Evolutionary conservation across 2,329 filamentous ascomycete genomes (phyloP).

Genomic region (Monosporascus sp.): DNA sequence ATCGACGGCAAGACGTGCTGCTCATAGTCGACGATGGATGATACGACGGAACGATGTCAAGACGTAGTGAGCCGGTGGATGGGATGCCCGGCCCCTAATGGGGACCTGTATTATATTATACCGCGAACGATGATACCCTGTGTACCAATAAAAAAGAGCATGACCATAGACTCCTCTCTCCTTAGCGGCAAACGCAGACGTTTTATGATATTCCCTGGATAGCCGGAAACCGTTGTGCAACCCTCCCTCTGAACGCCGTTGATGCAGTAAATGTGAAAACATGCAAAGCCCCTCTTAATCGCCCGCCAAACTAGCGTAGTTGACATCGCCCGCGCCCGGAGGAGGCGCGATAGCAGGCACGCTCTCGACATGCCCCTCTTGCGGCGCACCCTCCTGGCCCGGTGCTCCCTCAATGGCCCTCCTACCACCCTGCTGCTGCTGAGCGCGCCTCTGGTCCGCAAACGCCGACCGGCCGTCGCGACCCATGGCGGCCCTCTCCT

Average conservation of each 20-base stretch:
- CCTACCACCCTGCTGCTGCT: constrained; percentile 25
- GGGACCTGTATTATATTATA: constrained; percentile 22
- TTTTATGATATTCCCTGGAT: constrained; percentile 9
- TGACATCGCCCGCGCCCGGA: constrained; percentile 70
- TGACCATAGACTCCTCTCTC: constrained; percentile 7
- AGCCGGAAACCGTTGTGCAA: constrained; percentile 18
- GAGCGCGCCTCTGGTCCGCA: constrained; percentile 35
- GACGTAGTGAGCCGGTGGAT: too few relatives aligned
- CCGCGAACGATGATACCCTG: constrained; percentile 14
- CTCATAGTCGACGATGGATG: too few relatives aligned
- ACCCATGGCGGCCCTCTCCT: constrained; percentile 76
- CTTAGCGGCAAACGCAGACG: constrained; percentile 3
- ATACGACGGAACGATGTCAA: too few relatives aligned
- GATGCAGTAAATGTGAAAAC: constrained; percentile 16
- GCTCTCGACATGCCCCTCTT: constrained; percentile 28
- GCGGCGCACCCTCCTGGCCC: constrained; percentile 19
- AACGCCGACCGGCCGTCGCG: constrained; percentile 66
- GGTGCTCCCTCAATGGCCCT: constrained; percentile 28
- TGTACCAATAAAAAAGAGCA: constrained; percentile 15
- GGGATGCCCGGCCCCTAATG: not conserved
- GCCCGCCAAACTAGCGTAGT: constrained; percentile 81
- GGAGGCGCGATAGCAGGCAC: constrained; percentile 62
- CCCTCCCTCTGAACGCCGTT: constrained; percentile 26
- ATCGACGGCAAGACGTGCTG: constrained; percentile 27
- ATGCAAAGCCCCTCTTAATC: constrained; percentile 49